phyloP scores from a whole-genome alignment of 108 stramenopile species.

The Cylindrotheca fusiformis region DNA sequence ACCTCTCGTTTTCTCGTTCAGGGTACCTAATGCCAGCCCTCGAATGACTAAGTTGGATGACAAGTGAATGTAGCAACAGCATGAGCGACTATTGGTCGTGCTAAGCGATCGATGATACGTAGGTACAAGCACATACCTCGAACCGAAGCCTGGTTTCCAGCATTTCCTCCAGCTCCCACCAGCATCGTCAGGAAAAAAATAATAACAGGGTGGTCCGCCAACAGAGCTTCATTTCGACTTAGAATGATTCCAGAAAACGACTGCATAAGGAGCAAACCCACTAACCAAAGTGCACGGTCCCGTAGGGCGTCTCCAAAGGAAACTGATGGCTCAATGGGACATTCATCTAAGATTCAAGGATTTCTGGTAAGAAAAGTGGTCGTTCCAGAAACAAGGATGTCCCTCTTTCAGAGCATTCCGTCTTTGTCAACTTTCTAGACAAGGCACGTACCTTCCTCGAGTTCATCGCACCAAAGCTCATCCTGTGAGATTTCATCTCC shows the following conservation, averaged over 20 bases:
- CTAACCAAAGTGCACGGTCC: conserved; percentile 82
- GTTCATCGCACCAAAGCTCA: conserved; percentile 28
- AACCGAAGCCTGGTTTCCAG: conserved; percentile 88
- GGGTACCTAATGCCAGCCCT: conserved; percentile 72
- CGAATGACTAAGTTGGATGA: conserved; percentile 64
- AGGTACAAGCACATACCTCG: conserved; percentile 41
- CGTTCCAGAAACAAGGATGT: not conserved
- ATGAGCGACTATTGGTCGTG: not conserved
- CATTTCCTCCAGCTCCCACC: conserved; percentile 71
- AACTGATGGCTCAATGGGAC: conserved; percentile 43
- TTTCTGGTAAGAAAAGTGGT: not conserved
- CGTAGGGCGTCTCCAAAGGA: conserved; percentile 62
- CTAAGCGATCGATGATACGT: not conserved
- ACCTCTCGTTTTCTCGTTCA: conserved; percentile 54
- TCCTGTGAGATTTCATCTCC: conserved; percentile 21
- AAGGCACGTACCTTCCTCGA: conserved; percentile 16
- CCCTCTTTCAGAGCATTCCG: conserved; percentile 4
- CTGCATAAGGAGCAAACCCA: conserved; percentile 85
- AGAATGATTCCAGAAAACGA: conserved; percentile 82
- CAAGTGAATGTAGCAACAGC: conserved; percentile 1
- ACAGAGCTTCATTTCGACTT: conserved; percentile 67
- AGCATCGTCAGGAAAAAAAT: conserved; percentile 90
- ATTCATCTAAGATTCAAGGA: conserved; percentile 15
- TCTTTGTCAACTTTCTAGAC: not conserved
- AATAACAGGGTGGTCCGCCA: conserved; percentile 80